Conservation (phyloP, 495 filamentous ascomycete genomes). For the Aspergillus baeticus region DNA sequence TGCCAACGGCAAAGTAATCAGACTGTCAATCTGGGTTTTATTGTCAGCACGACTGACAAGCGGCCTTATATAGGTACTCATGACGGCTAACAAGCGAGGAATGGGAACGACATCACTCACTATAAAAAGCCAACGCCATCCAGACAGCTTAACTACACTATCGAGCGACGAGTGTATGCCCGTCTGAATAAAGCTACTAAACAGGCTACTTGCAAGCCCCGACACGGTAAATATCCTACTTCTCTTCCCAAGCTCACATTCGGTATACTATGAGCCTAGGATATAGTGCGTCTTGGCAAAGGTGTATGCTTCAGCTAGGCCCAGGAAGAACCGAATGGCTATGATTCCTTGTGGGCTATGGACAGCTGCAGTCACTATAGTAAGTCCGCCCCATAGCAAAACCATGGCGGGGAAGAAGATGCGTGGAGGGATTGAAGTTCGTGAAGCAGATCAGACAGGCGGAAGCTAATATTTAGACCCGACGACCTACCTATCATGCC, state of each 20-base stretch:
- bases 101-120: slow-evolving; percentile 14
- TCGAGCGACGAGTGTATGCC: slow-evolving; percentile 56
- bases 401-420: slow-evolving; percentile 62
- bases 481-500: no score
- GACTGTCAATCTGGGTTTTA: slow-evolving; percentile 39
- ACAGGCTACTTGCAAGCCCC: slow-evolving; percentile 39
- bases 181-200: slow-evolving; percentile 56
- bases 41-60: no score
- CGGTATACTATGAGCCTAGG: slow-evolving; percentile 66
- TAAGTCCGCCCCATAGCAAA: slow-evolving; percentile 58
- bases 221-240: slow-evolving; percentile 43
- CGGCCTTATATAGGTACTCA: no score
- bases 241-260: slow-evolving; percentile 62
- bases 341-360: slow-evolving; percentile 54
- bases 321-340: slow-evolving; percentile 68
- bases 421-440: slow-evolving; percentile 57
- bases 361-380: slow-evolving; percentile 56
- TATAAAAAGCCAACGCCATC: slow-evolving; percentile 70
- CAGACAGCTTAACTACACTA: slow-evolving; percentile 48
- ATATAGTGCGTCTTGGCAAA: slow-evolving; percentile 69
- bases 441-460: slow-evolving; percentile 58
- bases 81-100: neutral
- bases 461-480: no score
- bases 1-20: slow-evolving; percentile 57
- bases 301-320: slow-evolving; percentile 55